phyloP scores from a whole-genome alignment of 352 stramenopile genomes.

The Blastocystis sp. region DNA sequence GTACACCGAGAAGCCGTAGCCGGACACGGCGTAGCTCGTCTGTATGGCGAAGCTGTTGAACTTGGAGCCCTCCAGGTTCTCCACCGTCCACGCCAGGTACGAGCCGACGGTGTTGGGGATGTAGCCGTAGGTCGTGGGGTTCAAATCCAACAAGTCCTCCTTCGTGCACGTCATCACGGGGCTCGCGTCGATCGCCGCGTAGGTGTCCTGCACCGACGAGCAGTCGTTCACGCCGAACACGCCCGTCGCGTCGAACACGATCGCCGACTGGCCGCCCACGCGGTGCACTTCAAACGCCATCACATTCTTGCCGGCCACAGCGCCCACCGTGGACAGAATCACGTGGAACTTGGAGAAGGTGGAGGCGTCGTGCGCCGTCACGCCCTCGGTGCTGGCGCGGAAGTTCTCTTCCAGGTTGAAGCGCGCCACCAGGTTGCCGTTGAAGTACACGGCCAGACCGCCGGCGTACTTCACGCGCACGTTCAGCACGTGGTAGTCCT shows the following conservation, averaged over 20 bases:
- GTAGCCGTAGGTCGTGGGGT: neutral
- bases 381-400: neutral
- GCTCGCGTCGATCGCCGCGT: neutral
- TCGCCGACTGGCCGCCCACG: neutral
- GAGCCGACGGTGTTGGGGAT: neutral
- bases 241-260: constrained; percentile 12
- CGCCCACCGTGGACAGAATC: neutral
- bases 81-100: neutral
- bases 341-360: constrained; percentile 3
- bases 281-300: constrained; percentile 17
- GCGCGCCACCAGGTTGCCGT: neutral
- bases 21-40: too few species aligned
- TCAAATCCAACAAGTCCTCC: neutral
- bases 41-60: neutral
- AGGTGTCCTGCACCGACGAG: neutral
- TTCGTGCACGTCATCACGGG: neutral
- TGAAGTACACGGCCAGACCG: constrained; percentile 1
- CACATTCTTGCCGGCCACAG: neutral
- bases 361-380: neutral
- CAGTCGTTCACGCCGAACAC: constrained; percentile 2
- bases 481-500: neutral
- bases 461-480: neutral
- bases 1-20: neutral
- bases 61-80: constrained; percentile 38
- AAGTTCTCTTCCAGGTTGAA: neutral